Evolutionary conservation across 2,329 filamentous ascomycete genomes (phyloP), one percentile per base, ranked within the genome.

Genomic region (Trichoderma semiorbis): DNA sequence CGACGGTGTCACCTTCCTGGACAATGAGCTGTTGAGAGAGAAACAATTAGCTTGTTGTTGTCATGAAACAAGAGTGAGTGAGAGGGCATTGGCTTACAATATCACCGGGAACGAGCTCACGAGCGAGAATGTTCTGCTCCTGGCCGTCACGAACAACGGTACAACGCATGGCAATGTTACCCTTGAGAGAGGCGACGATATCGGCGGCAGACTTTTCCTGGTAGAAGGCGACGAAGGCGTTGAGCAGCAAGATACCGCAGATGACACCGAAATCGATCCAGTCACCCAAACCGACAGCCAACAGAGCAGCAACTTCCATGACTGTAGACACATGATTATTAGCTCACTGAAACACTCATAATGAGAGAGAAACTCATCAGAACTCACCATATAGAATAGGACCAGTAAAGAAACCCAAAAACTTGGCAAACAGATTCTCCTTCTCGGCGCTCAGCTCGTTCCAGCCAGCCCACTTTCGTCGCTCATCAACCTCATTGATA

Each of bases 221-320:
- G 73, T 94, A 85, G 83, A 97, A 97, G 83, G 94, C 93, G 75
- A 97, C 94, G 74, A 84, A 85, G 50, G 94, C 94, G 84, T 97
- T 97, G 75, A 97, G 91, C 75, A 97, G 81, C 16, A 97, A 88
- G 65, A 97, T 87, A 79, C 85, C 93, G 81, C 92, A 93, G 76
- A 97, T 97, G 79, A 97, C 93, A 86, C 93, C 94, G 79, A 97
- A 95, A 85, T 97, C 94, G 75, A 97, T 92, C 94, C 94, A 97
- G 78, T 96, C 92, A 82, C 92, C 83, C 55, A 97, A 89, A 89
- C 92, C 93, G 74, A 92, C 93, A 79, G 94, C 93, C 72, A 97
- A 88, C 78, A 95, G 86, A 76, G 92, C 92, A 74, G 93, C 92
- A 6, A 62, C 47, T 39, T 58, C 60, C 71, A 63, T 70, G 36